These are phyloP conservation scores for Paratinospora sagittata DNA, from an alignment of 164 flowering plant species.

Conservation along the genomic window DNA sequence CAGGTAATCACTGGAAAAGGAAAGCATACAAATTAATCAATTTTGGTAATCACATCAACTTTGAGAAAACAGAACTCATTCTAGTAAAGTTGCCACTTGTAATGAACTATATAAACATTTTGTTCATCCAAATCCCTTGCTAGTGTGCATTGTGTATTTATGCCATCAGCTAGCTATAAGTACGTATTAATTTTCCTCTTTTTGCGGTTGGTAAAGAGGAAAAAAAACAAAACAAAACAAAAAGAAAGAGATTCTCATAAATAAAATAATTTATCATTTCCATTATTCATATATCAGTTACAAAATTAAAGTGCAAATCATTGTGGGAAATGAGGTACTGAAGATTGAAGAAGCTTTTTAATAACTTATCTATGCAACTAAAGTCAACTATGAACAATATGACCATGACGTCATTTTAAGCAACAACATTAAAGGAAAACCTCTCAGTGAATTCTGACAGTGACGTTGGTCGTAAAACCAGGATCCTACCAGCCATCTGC, in stretches of 20 bases:
- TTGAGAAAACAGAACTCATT: background rate
- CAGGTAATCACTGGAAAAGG: background rate
- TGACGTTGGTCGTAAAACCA: conserved; percentile 71
- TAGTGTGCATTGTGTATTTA: background rate
- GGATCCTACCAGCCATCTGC: conserved; percentile 85
- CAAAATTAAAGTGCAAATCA: background rate
- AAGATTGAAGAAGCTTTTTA: background rate
- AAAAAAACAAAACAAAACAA: background rate
- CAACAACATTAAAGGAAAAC: conserved; percentile 23
- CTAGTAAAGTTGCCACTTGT: background rate
- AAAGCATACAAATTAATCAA: background rate
- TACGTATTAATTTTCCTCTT: background rate
- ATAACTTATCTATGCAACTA: background rate
- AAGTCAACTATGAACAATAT: background rate
- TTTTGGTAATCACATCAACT: background rate
- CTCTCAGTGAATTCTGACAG: conserved; percentile 69
- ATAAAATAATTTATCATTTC: background rate
- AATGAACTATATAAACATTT: background rate
- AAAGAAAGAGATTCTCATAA: background rate
- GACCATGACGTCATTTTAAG: background rate
- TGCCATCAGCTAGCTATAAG: background rate
- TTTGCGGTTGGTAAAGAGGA: background rate
- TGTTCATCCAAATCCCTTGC: background rate
- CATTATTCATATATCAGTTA: background rate
- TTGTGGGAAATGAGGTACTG: background rate